phyloP scores from a whole-genome alignment of 371 early-diverging fungal genomes.

The Syncephalis fuscata region DNA sequence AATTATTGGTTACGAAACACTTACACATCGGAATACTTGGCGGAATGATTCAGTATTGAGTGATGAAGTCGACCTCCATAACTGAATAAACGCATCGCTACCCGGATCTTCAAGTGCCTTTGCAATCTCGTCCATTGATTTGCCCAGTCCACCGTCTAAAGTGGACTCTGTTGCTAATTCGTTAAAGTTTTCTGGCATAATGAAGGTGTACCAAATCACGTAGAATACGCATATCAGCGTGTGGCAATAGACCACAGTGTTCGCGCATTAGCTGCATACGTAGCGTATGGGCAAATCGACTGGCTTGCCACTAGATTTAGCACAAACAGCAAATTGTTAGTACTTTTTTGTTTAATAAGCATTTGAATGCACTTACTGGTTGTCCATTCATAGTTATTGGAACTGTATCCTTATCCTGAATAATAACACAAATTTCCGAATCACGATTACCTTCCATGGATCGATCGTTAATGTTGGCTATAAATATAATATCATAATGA shows the following conservation, averaged over 20 bases:
- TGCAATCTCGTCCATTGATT: not conserved
- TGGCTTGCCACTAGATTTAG: slow-evolving; percentile 34
- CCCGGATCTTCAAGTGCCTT: slow-evolving; percentile 16
- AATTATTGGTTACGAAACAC: no score
- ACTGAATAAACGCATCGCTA: slow-evolving; percentile 13
- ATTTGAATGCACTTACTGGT: slow-evolving; percentile 16
- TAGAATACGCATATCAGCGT: not conserved
- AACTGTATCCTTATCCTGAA: slow-evolving; percentile 59
- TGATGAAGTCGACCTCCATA: slow-evolving; percentile 49
- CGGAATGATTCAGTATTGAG: slow-evolving; percentile 56
- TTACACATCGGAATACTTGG: slow-evolving; percentile 53
- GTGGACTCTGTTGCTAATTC: no score
- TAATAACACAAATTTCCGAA: slow-evolving; percentile 74
- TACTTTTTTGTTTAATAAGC: not conserved
- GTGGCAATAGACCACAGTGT: slow-evolving; percentile 52
- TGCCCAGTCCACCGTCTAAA: no score
- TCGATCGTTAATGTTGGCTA: slow-evolving; percentile 83
- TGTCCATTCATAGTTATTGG: slow-evolving; percentile 53
- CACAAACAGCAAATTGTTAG: not conserved
- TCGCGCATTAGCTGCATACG: slow-evolving; percentile 71
- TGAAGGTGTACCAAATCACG: no score
- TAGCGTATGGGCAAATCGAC: slow-evolving; percentile 55
- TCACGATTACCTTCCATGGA: slow-evolving; percentile 78
- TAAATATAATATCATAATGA: not conserved
- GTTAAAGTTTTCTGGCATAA: no score